Evolutionary conservation across 2,329 filamentous ascomycete genomes (phyloP), one percentile per base, ranked within the genome.

Genomic region (Ophiocordyceps camponoti-floridani): DNA sequence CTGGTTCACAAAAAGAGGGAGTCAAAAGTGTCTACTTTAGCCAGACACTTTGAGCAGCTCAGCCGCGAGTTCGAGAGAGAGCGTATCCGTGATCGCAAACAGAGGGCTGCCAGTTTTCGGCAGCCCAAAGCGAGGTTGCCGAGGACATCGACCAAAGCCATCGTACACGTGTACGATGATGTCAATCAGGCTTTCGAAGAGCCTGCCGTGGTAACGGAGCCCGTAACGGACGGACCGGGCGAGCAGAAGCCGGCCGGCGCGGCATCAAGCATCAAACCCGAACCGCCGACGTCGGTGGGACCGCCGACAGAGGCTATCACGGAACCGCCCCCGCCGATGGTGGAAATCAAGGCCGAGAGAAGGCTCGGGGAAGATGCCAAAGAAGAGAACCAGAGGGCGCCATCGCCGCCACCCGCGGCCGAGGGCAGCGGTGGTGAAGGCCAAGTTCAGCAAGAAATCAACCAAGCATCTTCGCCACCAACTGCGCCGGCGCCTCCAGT

Each of bases 61-160:
- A 95, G 87, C 53, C 81, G 88, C 23, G 93, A 98, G 56, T 98
- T 98, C 52, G 87, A 95, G 57, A 94, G 89, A 54, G 89, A 98
- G 62, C 77, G 91, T 41, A 75, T 93, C 52, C 81, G 84, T 43
- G 89, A 96, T 59, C 77, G 84, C 51, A 82, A 81, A 54, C 82
- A 87, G 58, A 71, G 85, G 47, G 84, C 85, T 26, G 83, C 84
- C 41, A 86, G 80, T 55, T 79, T 82, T 56, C 68, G 72, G 40
- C 70, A 75, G 58, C 84, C 85, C 13, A 76, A 88, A 49, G 85
- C 86, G 1, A 89, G 89, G 58, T 62, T 77, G 19, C 89, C 91
- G 18, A 77, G 91, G 50, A 85, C 87, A 38, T 88, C 86, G 16
- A 93, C 89, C n/a, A 91, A 88, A 54, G 88, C 91, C 7, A 89